Evolutionary conservation across 192 early-diverging fungal species (phyloP).

Genomic region (Phycomyces blakesleeanus): DNA sequence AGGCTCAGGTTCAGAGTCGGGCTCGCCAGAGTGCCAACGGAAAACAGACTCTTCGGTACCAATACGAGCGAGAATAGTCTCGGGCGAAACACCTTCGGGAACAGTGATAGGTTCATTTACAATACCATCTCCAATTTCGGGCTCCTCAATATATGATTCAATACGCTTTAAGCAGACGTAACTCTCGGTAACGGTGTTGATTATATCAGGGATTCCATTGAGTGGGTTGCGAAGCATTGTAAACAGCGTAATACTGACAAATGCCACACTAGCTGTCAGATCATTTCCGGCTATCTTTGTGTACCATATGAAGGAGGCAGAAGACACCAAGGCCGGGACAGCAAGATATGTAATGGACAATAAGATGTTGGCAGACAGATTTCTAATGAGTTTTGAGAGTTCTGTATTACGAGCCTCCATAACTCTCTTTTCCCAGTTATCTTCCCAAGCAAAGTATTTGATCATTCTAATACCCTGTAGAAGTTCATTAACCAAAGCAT

Average conservation of each 20-base stretch:
- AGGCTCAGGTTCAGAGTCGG: conserved; percentile 4
- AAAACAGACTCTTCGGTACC: background rate
- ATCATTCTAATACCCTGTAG: conserved; percentile 57
- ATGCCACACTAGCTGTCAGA: conserved; percentile 61
- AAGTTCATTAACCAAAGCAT: conserved; percentile 67
- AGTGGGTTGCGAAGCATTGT: conserved; percentile 44
- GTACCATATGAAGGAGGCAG: conserved; percentile 59
- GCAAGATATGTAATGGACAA: conserved; percentile 16
- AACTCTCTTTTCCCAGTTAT: conserved; percentile 30
- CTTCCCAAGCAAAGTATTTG: conserved; percentile 61
- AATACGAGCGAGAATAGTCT: conserved; percentile 29
- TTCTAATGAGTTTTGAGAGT: conserved; percentile 17
- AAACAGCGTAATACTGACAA: conserved; percentile 67
- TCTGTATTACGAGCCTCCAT: conserved; percentile 26
- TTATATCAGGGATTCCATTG: conserved; percentile 35
- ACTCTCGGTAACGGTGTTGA: conserved; percentile 20
- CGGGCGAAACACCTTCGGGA: conserved; percentile 9
- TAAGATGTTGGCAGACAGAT: conserved; percentile 21
- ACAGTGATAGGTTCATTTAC: conserved; percentile 42
- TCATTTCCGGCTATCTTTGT: conserved; percentile 52
- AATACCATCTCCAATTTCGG: conserved; percentile 56
- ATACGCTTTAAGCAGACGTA: conserved; percentile 53
- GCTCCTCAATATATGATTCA: conserved; percentile 69
- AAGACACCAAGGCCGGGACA: conserved; percentile 55
- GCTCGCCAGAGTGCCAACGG: background rate